Evolutionary conservation across 768 basidiomycete genomes (phyloP).

Genomic region (Dendrothele bispora): DNA sequence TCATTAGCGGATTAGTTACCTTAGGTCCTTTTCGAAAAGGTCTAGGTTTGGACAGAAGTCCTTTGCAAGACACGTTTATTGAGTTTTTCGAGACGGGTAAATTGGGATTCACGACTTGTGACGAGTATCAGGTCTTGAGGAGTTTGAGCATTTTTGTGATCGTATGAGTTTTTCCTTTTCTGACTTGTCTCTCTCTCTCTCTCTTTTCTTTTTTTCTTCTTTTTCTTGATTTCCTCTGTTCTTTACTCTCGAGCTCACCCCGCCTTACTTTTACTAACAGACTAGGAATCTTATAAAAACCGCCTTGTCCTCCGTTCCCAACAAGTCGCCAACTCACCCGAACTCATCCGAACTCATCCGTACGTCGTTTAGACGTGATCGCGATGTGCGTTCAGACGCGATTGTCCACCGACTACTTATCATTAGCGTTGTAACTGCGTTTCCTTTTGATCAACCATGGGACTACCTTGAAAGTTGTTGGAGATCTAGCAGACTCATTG

Average conservation of each 20-base stretch:
- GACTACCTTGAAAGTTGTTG: no score
- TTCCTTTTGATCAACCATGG: no score
- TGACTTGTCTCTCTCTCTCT: not conserved
- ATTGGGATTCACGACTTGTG: slow-evolving; percentile 44
- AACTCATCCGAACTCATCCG: slow-evolving; percentile 47
- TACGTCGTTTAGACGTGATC: slow-evolving; percentile 47
- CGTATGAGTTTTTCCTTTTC: slow-evolving; percentile 14
- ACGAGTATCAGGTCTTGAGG: slow-evolving; percentile 46
- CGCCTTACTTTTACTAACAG: no score
- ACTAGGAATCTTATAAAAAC: slow-evolving; percentile 47
- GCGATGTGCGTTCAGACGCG: no score
- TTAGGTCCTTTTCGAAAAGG: slow-evolving; percentile 48
- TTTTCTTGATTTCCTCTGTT: no score
- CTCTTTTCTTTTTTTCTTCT: no score
- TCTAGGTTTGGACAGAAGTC: slow-evolving; percentile 52
- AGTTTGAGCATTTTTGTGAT: no score
- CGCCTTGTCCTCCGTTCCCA: slow-evolving; percentile 47
- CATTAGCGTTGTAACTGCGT: no score
- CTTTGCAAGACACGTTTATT: slow-evolving; percentile 45
- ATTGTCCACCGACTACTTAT: no score
- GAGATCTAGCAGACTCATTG: no score
- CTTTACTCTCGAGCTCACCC: no score
- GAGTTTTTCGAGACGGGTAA: slow-evolving; percentile 49
- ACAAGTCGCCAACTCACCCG: slow-evolving; percentile 51
- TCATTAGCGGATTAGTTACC: slow-evolving; percentile 48